A percentile compares a stretch with the other conserved stretches of the same genome.
Conservation (phyloP, 495 filamentous ascomycete species). For the Pyronema omphalodes region DNA sequence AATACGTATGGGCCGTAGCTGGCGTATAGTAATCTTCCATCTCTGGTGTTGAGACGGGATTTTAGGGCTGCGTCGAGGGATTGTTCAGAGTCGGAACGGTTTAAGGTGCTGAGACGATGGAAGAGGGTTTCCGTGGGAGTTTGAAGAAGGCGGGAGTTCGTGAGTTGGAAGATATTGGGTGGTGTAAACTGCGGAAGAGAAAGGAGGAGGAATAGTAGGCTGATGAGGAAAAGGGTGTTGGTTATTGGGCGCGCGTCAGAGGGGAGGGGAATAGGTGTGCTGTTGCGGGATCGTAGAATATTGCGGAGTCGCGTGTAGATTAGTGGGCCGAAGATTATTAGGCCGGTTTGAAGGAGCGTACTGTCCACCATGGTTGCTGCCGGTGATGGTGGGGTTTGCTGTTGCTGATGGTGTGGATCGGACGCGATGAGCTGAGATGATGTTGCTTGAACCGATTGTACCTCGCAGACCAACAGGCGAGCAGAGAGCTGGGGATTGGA, state of each 20-base stretch:
- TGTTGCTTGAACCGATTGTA: no score
- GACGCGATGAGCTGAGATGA: no score
- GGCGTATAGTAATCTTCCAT: conserved; percentile 62
- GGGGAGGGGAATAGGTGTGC: conserved; percentile 29
- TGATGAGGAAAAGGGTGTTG: conserved; percentile 40
- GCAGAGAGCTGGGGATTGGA: no score
- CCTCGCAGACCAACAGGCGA: no score
- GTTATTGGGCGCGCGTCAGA: conserved; percentile 36
- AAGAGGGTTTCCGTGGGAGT: conserved; percentile 76
- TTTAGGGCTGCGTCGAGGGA: conserved; percentile 42
- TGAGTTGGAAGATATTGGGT: conserved; percentile 63
- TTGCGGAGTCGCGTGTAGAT: conserved; percentile 39
- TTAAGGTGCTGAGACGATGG: conserved; percentile 39
- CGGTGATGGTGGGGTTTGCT: no score
- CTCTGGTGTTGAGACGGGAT: conserved; percentile 45
- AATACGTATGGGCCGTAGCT: conserved; percentile 59
- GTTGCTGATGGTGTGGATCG: no score
- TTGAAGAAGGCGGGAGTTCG: conserved; percentile 56
- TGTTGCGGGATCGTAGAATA: conserved; percentile 39
- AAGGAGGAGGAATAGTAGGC: conserved; percentile 38
- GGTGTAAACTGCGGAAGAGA: conserved; percentile 53
- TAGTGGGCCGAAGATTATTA: conserved; percentile 74
- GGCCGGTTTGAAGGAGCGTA: conserved; percentile 43
- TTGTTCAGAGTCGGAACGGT: conserved; percentile 42
- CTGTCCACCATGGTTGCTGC: conserved; percentile 14